A percentile compares a stretch with the other conserved stretches of the same genome.
These are phyloP conservation scores for Xylariaceae sp. DNA, from an alignment of 2,329 filamentous ascomycete species.

Conservation along the genomic window DNA sequence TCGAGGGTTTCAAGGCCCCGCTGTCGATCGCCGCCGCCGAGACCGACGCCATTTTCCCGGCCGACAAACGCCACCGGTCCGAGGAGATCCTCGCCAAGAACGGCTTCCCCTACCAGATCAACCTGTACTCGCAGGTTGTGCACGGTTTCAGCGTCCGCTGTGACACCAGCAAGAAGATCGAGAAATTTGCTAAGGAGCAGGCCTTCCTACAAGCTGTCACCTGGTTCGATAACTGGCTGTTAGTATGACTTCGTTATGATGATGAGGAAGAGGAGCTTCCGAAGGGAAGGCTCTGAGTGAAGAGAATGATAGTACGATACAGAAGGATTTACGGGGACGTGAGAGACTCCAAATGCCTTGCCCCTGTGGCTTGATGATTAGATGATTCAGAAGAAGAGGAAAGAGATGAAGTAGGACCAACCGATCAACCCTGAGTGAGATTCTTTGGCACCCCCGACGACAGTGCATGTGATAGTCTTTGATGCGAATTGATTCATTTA, in stretches of 20 bases:
- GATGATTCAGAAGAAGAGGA: not conserved
- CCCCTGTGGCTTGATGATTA: not conserved
- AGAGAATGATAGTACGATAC: not conserved
- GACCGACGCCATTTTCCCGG: slow-evolving; percentile 67
- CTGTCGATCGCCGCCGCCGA: slow-evolving; percentile 69
- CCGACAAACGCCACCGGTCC: slow-evolving; percentile 64
- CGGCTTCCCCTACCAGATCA: slow-evolving; percentile 72
- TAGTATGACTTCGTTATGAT: slow-evolving; percentile 23
- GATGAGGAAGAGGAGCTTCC: not conserved
- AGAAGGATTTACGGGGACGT: not conserved
- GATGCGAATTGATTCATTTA: not conserved
- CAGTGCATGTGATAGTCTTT: not conserved
- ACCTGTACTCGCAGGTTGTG: slow-evolving; percentile 68
- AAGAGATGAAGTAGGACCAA: not conserved
- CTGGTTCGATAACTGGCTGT: slow-evolving; percentile 69
- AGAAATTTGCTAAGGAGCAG: slow-evolving; percentile 76
- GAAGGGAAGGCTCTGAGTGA: slow-evolving; percentile 14
- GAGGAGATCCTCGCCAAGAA: slow-evolving; percentile 64
- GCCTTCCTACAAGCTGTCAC: slow-evolving; percentile 76
- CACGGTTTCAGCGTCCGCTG: slow-evolving; percentile 78
- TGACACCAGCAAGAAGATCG: slow-evolving; percentile 58
- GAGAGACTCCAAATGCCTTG: not conserved
- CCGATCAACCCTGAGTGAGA: not conserved
- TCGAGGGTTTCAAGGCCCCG: slow-evolving; percentile 66
- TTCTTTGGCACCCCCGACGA: not conserved